Evolutionary conservation across 2,329 filamentous ascomycete species (phyloP), one percentile per base, ranked within the genome.

Genomic region (Kalmusia sp.): DNA sequence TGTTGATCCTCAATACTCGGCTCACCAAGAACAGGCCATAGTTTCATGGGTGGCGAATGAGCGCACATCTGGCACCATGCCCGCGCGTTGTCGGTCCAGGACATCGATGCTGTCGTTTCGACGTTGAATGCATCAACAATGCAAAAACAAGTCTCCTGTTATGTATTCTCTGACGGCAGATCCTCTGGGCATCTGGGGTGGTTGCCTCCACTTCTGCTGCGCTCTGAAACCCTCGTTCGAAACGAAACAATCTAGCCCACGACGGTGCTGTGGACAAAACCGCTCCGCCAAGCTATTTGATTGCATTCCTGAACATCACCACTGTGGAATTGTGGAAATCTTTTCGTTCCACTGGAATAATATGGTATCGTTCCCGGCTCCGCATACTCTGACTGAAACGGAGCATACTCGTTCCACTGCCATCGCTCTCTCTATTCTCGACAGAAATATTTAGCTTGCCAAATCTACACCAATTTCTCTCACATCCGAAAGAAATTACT

Each of bases 161-260:
- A 44, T 51, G 37, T 43, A 21, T 12, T 51, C 33, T 51, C 28
- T 27, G 35, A 44, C 48, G 6, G 21, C 30, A 27, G 30, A 37
- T 34, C 17, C 9, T 51, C 39, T 44, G 21, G 28, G 48, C 39
- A 8, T 14, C 35, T 21, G 17, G 30, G 30, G 28, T 21, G 21
- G n/a, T 28, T n/a, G 17, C 28, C 35, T 34, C 19, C 15, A 17
- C 19, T 34, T 30, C 33, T 41, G 35, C 47, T 46, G 34, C 21
- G 46, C 41, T 47, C 41, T 40, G 39, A 46, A 50, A 54, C 51
- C 39, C 6, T 22, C 37, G 24, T 19, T 25, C 25, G 43, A 54
- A 54, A 49, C 46, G 39, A 54, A 54, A 54, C 51, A n/a, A 34
- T 21, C 38, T 37, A 31, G 15, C 43, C 27, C 44, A 27, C 44